phyloP scores from a whole-genome alignment of 352 stramenopile genomes.

The Phytophthora rubi region DNA sequence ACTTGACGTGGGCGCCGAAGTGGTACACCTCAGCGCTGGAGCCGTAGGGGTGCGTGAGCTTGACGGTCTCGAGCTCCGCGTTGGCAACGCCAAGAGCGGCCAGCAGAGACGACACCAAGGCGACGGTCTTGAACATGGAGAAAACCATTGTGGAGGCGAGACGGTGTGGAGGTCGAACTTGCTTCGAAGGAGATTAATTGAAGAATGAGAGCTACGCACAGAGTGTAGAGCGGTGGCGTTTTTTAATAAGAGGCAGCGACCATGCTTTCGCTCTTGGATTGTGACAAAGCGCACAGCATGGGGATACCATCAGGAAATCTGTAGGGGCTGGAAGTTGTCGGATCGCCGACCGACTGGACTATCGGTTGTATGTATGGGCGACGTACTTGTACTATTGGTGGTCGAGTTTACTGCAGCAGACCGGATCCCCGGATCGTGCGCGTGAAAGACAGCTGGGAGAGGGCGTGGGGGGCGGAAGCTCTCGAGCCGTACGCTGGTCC shows the following conservation, averaged over 20 bases:
- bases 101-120: constrained; percentile 28
- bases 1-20: constrained; percentile 81
- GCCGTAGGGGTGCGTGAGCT: constrained; percentile 58
- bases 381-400: neutral
- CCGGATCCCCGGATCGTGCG: constrained; percentile 2
- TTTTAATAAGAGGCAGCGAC: neutral
- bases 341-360: constrained; percentile 17
- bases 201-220: constrained; percentile 14
- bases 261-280: neutral
- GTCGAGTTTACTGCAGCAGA: neutral
- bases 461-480: neutral
- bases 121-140: constrained; percentile 27
- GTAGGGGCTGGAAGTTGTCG: constrained; percentile 29
- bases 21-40: constrained; percentile 58
- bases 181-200: constrained; percentile 25
- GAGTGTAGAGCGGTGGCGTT: neutral
- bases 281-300: constrained; percentile 19
- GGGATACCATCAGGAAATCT: constrained; percentile 28
- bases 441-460: constrained; percentile 23
- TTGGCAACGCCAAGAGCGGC: constrained; percentile 9
- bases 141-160: constrained; percentile 17
- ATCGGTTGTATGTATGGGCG: constrained; percentile 4
- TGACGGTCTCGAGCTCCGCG: constrained; percentile 52
- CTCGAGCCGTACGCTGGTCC: too few species aligned
- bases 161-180: constrained; percentile 11